Evolutionary conservation across 306 rosid species (phyloP).

Genomic region (Glycyrrhiza uralensis): DNA sequence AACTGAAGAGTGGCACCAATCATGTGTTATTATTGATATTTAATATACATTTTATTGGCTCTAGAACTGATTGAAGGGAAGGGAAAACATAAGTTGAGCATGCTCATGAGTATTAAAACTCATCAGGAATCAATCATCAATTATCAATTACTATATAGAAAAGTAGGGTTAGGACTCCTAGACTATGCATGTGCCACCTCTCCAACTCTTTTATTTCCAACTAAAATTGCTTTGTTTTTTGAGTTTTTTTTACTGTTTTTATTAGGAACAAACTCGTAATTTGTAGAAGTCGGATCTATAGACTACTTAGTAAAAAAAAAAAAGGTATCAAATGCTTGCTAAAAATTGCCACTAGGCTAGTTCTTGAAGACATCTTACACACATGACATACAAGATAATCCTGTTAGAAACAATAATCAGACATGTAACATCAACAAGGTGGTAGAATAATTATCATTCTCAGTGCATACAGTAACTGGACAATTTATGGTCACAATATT

Average conservation of each 20-base stretch:
- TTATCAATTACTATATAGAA: no score
- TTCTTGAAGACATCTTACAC: neutral
- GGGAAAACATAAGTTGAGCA: neutral
- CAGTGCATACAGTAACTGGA: neutral
- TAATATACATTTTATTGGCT: neutral
- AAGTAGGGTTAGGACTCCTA: no score
- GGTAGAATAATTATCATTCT: neutral
- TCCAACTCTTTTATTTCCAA: no score
- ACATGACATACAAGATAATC: neutral
- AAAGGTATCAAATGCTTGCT: neutral
- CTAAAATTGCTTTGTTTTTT: no score
- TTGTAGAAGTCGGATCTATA: no score
- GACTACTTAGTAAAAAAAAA: neutral
- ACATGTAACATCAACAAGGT: neutral
- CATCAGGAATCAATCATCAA: neutral
- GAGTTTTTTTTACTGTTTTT: no score
- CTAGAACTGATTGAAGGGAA: neutral
- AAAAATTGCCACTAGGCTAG: neutral
- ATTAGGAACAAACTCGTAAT: no score
- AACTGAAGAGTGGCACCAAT: neutral
- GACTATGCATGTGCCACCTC: no score
- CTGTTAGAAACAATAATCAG: slow-evolving; percentile 3
- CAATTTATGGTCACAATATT: neutral
- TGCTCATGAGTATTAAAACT: neutral
- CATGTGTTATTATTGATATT: neutral